Base-by-base conservation (phyloP, 1,284 basidiomycete species). In the Ceratobasidium sp. region DNA sequence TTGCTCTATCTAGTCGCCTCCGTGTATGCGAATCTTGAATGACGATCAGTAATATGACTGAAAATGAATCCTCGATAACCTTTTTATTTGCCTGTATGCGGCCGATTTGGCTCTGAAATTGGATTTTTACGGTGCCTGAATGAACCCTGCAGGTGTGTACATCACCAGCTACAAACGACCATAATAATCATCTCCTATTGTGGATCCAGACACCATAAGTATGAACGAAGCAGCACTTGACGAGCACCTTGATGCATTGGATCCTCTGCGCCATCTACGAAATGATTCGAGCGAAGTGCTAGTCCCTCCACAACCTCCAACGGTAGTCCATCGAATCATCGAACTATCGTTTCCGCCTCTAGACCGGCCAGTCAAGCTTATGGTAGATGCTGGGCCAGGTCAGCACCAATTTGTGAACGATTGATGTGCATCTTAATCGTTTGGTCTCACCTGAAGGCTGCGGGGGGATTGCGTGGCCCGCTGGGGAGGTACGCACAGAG, bases 381-480 rank as follows among this genome's bases (percentile, higher is more conserved):
- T 56, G 5, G 52, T 66, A 25, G 62, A 66, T 25, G 62, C 62
- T 8, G 39, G 53, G 33, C 52, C 71, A 39, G 59, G 56, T 58
- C 16, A 46, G 36, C n/a, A 8, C 46, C 52, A 27, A 21, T 4
- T 46, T n/a, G 19, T 46, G 42, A 11, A 11, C 11, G 5, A 36
- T 36, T 11, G 4, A 36, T 36, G 33, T 36, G 33, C 16, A 7
- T 16, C 16, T 21, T 46, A 78, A 80, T 36, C 83, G 46, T 19
- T 56, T 93, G 1, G 91, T 95, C 75, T 87, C 91, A 30, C 83
- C 86, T 46, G 90, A 88, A 23, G 94, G 94, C 1, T 97, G 95
- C 76, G 94, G 94, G 14, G 94, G 94, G 0, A 85, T 94, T 54
- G 87, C 93, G 11, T 97, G 94, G 94, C 93, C 92, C 2, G 90